Percentiles rank a stretch among this genome's conserved stretches.
These are phyloP conservation scores for Globisporangium solare DNA, from an alignment of 352 stramenopile species.

Conservation along the genomic window DNA sequence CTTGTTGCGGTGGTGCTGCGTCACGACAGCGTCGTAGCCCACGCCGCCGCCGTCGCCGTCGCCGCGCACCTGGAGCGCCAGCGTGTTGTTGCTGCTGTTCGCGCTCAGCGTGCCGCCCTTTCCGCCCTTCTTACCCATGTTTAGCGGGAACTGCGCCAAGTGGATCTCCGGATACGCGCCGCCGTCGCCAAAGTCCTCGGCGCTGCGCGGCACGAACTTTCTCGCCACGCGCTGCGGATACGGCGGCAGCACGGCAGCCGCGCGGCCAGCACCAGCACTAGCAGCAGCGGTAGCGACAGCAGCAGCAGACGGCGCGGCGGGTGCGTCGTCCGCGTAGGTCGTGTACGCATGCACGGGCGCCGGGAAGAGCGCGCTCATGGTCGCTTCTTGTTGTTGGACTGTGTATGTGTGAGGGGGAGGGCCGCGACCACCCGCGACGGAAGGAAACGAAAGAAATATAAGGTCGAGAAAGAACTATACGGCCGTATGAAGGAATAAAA, in stretches of 20 bases:
- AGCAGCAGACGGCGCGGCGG: neutral
- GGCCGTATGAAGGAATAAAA: neutral
- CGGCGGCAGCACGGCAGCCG: slow-evolving; percentile 28
- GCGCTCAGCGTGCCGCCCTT: neutral
- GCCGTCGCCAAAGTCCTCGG: slow-evolving; percentile 95
- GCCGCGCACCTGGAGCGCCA: slow-evolving; percentile 93
- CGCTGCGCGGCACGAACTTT: slow-evolving; percentile 60
- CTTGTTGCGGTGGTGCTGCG: slow-evolving; percentile 93
- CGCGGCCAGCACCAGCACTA: neutral
- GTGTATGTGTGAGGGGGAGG: slow-evolving; percentile 1
- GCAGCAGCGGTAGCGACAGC: neutral
- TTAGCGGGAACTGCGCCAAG: slow-evolving; percentile 94
- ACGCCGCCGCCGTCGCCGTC: slow-evolving; percentile 83
- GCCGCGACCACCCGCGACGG: too few species aligned
- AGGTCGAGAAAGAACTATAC: neutral
- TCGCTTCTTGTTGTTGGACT: neutral
- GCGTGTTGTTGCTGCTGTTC: slow-evolving; percentile 28
- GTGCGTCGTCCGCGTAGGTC: slow-evolving; percentile 45
- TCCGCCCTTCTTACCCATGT: slow-evolving; percentile 93
- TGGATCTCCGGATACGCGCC: slow-evolving; percentile 98
- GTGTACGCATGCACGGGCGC: slow-evolving; percentile 68
- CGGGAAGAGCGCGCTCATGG: slow-evolving; percentile 73
- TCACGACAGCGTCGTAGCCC: slow-evolving; percentile 96
- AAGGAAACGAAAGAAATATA: slow-evolving; percentile 3
- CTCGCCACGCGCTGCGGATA: slow-evolving; percentile 54